phyloP scores from a whole-genome alignment of 1,284 basidiomycete genomes.

The Naganishia cerealis region DNA sequence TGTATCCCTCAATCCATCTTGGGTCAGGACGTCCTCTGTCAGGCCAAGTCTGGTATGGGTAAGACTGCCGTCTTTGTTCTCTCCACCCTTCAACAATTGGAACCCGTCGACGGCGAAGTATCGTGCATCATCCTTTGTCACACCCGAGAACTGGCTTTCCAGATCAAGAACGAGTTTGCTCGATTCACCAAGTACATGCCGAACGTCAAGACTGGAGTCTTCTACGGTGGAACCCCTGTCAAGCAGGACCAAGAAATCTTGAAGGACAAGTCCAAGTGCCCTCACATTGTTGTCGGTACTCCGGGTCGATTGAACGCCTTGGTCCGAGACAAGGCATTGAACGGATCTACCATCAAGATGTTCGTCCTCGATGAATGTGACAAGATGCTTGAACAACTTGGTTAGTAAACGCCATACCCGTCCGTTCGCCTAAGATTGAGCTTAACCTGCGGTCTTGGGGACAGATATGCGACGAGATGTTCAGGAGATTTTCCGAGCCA shows the following conservation, averaged over 20 bases:
- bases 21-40: slow-evolving; percentile 98
- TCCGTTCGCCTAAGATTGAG: not conserved
- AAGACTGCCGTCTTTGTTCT: slow-evolving; percentile 99
- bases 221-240: slow-evolving; percentile 96
- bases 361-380: slow-evolving; percentile 99
- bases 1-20: slow-evolving; percentile 99
- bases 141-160: slow-evolving; percentile 98
- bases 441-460: slow-evolving; percentile 10
- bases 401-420: slow-evolving; percentile 68
- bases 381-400: slow-evolving; percentile 99
- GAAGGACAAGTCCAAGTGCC: slow-evolving; percentile 95
- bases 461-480: slow-evolving; percentile 99
- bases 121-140: slow-evolving; percentile 97
- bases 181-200: slow-evolving; percentile 99
- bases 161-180: slow-evolving; percentile 99
- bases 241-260: slow-evolving; percentile 90
- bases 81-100: slow-evolving; percentile 95
- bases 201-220: slow-evolving; percentile 92
- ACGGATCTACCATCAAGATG: slow-evolving; percentile 92
- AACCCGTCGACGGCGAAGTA: slow-evolving; percentile 97
- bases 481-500: slow-evolving; percentile 98
- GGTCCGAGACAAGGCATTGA: slow-evolving; percentile 85
- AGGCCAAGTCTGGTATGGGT: slow-evolving; percentile 99
- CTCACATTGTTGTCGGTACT: slow-evolving; percentile 97
- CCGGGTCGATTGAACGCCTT: slow-evolving; percentile 93